Evolutionary conservation across 2,329 filamentous ascomycete species (phyloP).

Genomic region (Diaporthe longicolla): DNA sequence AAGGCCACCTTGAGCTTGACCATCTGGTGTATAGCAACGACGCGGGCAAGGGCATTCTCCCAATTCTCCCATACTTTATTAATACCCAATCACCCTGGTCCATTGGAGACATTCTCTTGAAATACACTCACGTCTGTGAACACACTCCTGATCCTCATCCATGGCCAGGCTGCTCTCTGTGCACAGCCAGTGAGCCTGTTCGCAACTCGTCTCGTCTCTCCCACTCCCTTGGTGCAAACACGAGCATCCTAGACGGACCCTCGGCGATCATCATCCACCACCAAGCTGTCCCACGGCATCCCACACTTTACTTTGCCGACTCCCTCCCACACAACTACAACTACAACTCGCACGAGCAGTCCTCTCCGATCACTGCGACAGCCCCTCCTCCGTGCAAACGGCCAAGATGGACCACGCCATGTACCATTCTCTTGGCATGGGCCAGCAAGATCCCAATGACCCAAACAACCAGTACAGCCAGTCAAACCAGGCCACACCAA

Average conservation of each 20-base stretch:
- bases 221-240: conserved; percentile 23
- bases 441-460: conserved; percentile 67
- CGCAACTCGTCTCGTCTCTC: not conserved
- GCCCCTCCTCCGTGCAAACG: not conserved
- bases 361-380: not conserved
- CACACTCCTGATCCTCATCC: not conserved
- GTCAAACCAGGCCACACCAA: conserved; percentile 56
- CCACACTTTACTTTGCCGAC: not conserved
- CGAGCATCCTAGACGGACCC: conserved; percentile 12
- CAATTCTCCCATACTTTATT: conserved; percentile 6
- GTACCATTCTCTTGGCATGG: conserved; percentile 67
- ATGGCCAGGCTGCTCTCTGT: conserved; percentile 22
- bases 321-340: not conserved
- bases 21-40: not conserved
- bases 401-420: conserved; percentile 58
- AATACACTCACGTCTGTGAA: conserved; percentile 10
- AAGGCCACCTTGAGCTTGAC: conserved; percentile 40
- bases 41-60: not conserved
- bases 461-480: conserved; percentile 53
- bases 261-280: conserved; percentile 13
- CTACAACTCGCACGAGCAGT: not conserved
- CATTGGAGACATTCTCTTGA: conserved; percentile 4
- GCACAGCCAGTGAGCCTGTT: conserved; percentile 4
- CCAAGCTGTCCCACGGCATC: not conserved
- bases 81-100: conserved; percentile 22